Evolutionary conservation across 495 filamentous ascomycete species (phyloP), one percentile per base, ranked within the genome.

Genomic region (Tuber microsphaerosporum): DNA sequence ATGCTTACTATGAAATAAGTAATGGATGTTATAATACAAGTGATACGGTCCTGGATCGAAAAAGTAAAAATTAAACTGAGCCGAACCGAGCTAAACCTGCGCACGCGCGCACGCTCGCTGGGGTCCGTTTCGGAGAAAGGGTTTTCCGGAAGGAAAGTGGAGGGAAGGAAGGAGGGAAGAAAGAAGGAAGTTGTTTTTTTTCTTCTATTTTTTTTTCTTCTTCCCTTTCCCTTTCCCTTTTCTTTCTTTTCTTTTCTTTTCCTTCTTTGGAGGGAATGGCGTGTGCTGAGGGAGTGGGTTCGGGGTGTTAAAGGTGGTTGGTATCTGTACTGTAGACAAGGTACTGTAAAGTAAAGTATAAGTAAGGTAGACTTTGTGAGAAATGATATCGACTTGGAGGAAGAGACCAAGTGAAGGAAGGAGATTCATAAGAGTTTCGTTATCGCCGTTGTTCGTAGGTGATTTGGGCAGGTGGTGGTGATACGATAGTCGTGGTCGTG

Each of bases 71-170:
- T 3, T 41, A 41, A 61, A n/a, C 8, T n/a, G 9, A 12, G 12
- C 51, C 10, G 10, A 61, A 61, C 22, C 22, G 48, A 56, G 48
- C 8, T 56, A 56, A 61, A 14, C 51, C 1, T 61, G 51, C 0
- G 2, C 51, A 61, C 51, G 51, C 51, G 51, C 51, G 51, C 51
- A 9, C 14, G 51, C 51, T 26, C 51, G 51, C 51, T 61, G n/a
- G 51, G 51, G 10, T n/a, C 51, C 51, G 51, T 61, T 61, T 61
- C 51, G 51, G 51, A 61, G 51, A 61, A 61, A 61, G 51, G 51
- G 51, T 61, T 51, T 51, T 51, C 51, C 51, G n/a, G 10, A 6
- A 43, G 42, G 42, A 1, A 43, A 43, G 41, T 42, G 5, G 22
- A 26, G 48, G 22, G 22, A 48, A 48, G 45, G 34, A 37, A 37